Conservation (phyloP, 805 yeast genomes). For the Hanseniaspora osmophila region DNA sequence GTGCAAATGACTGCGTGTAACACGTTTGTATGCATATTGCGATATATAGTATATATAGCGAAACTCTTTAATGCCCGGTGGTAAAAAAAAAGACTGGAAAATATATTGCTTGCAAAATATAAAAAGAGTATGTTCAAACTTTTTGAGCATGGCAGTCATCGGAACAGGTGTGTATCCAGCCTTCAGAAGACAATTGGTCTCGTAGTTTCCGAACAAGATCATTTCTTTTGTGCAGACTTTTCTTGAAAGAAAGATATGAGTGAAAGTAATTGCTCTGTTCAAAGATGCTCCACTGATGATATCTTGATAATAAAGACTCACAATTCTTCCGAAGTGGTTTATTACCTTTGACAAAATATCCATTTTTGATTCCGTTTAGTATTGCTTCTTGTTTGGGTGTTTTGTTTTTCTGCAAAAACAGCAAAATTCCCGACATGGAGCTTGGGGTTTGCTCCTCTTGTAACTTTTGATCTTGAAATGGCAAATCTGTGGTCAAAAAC, state of each 20-base stretch:
- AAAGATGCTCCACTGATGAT: conserved; percentile 14
- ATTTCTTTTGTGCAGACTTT: conserved; percentile 16
- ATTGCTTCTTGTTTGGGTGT: conserved; percentile 23
- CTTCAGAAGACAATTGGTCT: conserved; percentile 20
- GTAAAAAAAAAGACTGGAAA: too few relatives aligned
- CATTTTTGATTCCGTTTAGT: conserved; percentile 48
- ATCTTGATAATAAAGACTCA: conserved; percentile 14
- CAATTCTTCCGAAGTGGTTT: conserved; percentile 31
- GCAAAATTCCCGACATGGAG: conserved; percentile 8
- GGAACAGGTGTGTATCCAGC: conserved; percentile 32
- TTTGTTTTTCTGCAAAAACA: conserved; percentile 2
- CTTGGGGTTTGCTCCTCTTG: conserved; percentile 11
- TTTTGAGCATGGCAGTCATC: conserved; percentile 28
- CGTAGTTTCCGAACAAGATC: conserved; percentile 20
- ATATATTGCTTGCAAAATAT: too few relatives aligned
- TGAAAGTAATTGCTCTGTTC: conserved; percentile 2
- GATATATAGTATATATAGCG: not conserved
- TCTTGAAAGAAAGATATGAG: conserved; percentile 24
- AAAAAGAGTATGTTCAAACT: too few relatives aligned
- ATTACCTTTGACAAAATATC: conserved; percentile 31
- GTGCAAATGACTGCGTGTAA: not conserved
- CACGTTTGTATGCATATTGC: not conserved
- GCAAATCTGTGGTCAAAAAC: not conserved
- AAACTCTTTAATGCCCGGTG: too few relatives aligned
- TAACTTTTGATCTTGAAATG: conserved; percentile 5